Evolutionary conservation across 2,329 filamentous ascomycete genomes (phyloP), one percentile per base, ranked within the genome.

Genomic region (Colletotrichum neosansevieriae): DNA sequence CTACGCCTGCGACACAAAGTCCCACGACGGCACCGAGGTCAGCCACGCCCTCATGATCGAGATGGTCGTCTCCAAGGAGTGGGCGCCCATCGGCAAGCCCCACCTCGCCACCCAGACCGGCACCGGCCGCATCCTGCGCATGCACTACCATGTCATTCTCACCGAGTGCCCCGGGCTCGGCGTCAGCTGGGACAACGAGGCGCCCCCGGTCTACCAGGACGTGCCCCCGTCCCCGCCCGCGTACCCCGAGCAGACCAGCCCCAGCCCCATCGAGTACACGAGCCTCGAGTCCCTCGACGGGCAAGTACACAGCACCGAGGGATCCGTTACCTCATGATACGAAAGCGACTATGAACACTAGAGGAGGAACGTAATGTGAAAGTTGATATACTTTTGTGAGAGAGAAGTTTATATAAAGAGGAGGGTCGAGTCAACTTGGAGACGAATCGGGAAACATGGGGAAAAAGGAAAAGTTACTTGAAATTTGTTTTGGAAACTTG

Each of bases 141-240:
- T 97, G 87, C 93, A 97, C 78, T 98, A 98, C 83, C 89, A 88
- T 74, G 85, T 96, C 60, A 84, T 89, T 65, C 86, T 98, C 63
- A 98, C 94, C 4, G 92, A 97, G 81, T 88, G 93, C 68, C 88
- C 88, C 19, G 95, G 95, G 17, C 87, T 97, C 77, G 94, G 95
- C 58, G 94, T 99, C 74, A 93, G 92, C 73, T 99, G 96, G 95
- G 95, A 98, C 74, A 95, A 98, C 80, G 95, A 99, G 83, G 90
- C 93, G 75, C 95, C 95, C 12, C 95, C 95, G 1, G 88, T 97
- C 73, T 99, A 99, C 80, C 92, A 96, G 79, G 94, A 98, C 76
- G 94, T 98, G 47, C 94, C 95, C 1, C 91, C 89, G 2, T 94
- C 91, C 74, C 95, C 95, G 56, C 95, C 95, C 0, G 86, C 84